Percentiles rank a stretch among this genome's conserved stretches.
Conservation (phyloP, 1,139 yeast genomes). For the Protomyces inouyei region DNA sequence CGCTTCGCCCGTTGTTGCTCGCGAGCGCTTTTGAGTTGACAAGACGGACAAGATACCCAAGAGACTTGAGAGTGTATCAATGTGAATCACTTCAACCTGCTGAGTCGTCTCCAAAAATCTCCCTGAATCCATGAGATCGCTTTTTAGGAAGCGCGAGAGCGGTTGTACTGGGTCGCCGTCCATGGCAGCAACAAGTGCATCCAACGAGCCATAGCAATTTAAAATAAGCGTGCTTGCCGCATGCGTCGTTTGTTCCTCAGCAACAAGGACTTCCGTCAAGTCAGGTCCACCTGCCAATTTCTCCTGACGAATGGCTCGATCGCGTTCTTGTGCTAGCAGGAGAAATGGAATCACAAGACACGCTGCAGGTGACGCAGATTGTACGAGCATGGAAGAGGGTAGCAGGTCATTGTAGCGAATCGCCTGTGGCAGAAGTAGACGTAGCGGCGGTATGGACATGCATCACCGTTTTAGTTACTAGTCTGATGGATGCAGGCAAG, state of each 20-base stretch:
- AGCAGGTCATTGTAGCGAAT: not conserved
- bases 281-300: not conserved
- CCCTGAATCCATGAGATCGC: not conserved
- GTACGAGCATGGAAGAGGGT: slow-evolving; percentile 3
- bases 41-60: slow-evolving; percentile 1
- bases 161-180: not conserved
- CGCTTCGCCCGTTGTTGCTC: not conserved
- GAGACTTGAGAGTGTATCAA: slow-evolving; percentile 3
- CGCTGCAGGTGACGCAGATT: slow-evolving; percentile 11
- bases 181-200: not conserved
- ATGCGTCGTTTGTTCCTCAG: not conserved
- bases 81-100: not conserved
- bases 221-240: not conserved
- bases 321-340: slow-evolving; percentile 6
- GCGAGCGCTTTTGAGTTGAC: too few relatives aligned
- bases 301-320: not conserved
- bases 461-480: not conserved
- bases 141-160: not conserved
- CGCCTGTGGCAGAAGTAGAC: slow-evolving; percentile 10
- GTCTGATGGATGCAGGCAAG: not conserved
- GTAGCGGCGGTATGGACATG: slow-evolving; percentile 21
- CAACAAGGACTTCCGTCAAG: not conserved
- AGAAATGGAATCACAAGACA: slow-evolving; percentile 1
- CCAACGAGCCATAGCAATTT: slow-evolving; percentile 8
- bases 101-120: slow-evolving; percentile 2